Evolutionary conservation across 345 rosid genomes (phyloP), one percentile per base, ranked within the genome.

Genomic region (Bruguiera parviflora): DNA sequence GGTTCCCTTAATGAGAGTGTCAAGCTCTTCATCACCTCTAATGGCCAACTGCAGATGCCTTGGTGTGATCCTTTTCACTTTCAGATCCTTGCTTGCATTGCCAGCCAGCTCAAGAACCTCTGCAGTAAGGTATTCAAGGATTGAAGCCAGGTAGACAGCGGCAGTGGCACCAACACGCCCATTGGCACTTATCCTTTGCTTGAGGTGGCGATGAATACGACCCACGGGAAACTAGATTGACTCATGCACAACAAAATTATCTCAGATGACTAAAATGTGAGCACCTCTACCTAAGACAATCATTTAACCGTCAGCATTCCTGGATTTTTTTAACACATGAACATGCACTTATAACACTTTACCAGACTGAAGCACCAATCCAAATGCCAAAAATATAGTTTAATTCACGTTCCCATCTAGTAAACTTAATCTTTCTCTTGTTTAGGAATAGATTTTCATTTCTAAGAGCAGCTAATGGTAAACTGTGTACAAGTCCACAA

Each of bases 1-100:
- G 27, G 79, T 76, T 22, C 79, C 79, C 61, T 76, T 76, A 53
- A 77, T 77, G 13, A 77, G 80, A 0, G 86, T 85, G 71, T 85
- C 88, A 33, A 85, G 86, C 74, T 85, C 86, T 65, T 85, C 88
- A 32, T 85, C 88, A 51, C 88, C 86, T 68, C 88, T 74, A 67
- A 85, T 85, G 43, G 88, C 88, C 53, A 85, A 78, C 79, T 85
- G 88, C 70, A 85, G 74, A 82, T 85, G 88, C 82, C 88, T 85
- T 0, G 86, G 88, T 1, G 80, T 77, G 56, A 77, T 77, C 35
- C 80, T 77, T 69, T 77, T 77, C 73, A 77, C 80, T 70, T 77
- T 77, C 49, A 77, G 56, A 67, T 77, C 80, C 56, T 77, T 76
- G 72, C 79, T 76, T 21, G 79, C 79, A 62, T 76, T 76, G 51